A percentile compares a stretch with the other conserved stretches of the same genome.
Evolutionary conservation across 352 stramenopile species (phyloP).

Genomic region (Phytophthora pini): DNA sequence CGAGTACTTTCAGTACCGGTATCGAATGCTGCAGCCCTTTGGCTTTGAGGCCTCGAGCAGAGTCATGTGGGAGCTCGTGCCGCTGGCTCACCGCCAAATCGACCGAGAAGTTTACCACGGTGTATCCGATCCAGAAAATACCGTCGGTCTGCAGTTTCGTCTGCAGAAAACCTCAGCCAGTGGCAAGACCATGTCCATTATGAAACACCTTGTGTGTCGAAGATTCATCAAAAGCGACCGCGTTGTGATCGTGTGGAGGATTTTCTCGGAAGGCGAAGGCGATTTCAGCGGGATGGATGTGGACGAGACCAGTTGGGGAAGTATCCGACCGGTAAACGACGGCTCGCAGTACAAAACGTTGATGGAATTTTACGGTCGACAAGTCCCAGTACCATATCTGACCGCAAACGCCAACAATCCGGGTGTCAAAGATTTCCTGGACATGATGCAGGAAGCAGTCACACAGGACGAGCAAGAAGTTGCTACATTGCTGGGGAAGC

Average conservation of each 20-base stretch:
- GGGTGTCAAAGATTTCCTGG: background rate
- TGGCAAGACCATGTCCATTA: constrained; percentile 12
- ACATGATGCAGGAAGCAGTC: background rate
- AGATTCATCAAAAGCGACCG: constrained; percentile 43
- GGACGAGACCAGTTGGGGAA: background rate
- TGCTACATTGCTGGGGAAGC: too few relatives aligned
- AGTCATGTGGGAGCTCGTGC: constrained; percentile 14
- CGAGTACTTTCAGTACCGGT: constrained; percentile 19
- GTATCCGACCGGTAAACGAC: background rate
- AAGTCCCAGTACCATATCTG: background rate
- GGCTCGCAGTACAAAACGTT: background rate
- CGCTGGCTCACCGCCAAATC: constrained; percentile 8
- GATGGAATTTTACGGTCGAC: too few relatives aligned
- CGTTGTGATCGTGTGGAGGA: constrained; percentile 55
- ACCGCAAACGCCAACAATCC: background rate
- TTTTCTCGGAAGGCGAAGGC: constrained; percentile 37
- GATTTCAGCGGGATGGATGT: constrained; percentile 36
- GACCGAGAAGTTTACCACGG: constrained; percentile 19
- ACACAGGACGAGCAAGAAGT: background rate
- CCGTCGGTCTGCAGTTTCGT: constrained; percentile 39
- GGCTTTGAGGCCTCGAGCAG: constrained; percentile 14
- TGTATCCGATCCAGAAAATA: constrained; percentile 30
- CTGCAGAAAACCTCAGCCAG: constrained; percentile 7
- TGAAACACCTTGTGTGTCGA: constrained; percentile 21
- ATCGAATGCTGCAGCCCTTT: constrained; percentile 18